Base-by-base conservation (phyloP, 2,329 filamentous ascomycete species). In the Escovopsis weberi region DNA sequence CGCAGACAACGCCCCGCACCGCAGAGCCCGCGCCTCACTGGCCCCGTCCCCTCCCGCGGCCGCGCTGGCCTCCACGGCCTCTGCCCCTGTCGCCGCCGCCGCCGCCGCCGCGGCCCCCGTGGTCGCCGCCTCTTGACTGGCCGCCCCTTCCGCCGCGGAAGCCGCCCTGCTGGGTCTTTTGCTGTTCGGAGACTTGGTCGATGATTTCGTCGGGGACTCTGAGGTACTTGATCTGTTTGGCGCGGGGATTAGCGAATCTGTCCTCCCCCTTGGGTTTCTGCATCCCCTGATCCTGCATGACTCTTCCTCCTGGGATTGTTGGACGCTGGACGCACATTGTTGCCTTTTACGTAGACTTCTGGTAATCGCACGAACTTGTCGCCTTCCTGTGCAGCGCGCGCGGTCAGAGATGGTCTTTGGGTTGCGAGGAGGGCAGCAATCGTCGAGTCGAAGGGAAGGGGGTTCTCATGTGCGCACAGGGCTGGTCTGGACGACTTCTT, bases 161-260 rank as follows among this genome's bases (percentile, higher is more conserved):
- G 48, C 67, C 67, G 41, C 69, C 63, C 45, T 67, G 68, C 55
- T 85, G 79, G 49, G 73, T 74, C 57, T 85, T 82, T 62, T 96
- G 89, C 58, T 91, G 84, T 52, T 96, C 89, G 70, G 87, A 94
- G 23, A 91, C 88, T 34, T 86, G 65, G 50, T 96, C 89, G 64
- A 98, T 85, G 48, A 98, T 93, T 63, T 96, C 89, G 65, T 98
- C 89, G 41, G 89, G 87, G 3, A 98, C 85, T 54, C 89, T 80
- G 30, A 98, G 76, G 66, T 94, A 98, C 71, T 98, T 98, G 68
- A 98, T 98, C 91, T 95, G 28, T 26, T 15, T 15, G 15, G 15
- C 32, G 7, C 10, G 28, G 28, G 28, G 28, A 30, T 30, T 10
- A 30, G 28, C 10, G 6, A 15, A 15, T 30, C 28, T 6, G 28